Conservation (phyloP, 176 grass and related monocot genomes). For the Raddia distichophylla region DNA sequence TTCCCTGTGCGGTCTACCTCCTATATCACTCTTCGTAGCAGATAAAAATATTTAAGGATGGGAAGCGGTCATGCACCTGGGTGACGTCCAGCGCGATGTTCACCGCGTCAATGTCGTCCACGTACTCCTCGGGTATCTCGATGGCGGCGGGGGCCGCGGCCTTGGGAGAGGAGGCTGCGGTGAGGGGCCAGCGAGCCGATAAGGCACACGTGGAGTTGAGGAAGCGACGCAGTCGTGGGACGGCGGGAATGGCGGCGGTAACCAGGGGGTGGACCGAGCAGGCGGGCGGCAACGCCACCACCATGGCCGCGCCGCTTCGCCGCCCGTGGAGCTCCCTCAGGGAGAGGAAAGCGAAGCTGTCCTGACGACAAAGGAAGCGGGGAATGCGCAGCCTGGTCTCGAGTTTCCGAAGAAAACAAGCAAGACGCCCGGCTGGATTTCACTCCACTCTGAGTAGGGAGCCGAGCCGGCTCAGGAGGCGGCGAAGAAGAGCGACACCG, state of each 20-base stretch:
- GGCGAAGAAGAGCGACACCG: too few relatives aligned
- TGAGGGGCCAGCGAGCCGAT: slow-evolving; percentile 1
- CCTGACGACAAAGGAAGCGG: slow-evolving; percentile 54
- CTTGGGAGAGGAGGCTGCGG: slow-evolving; percentile 37
- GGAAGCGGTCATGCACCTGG: slow-evolving; percentile 52
- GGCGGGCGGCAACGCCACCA: slow-evolving; percentile 62
- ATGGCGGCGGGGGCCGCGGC: slow-evolving; percentile 40
- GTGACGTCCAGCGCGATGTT: slow-evolving; percentile 95
- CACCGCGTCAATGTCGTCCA: slow-evolving; percentile 66
- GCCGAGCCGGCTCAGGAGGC: too few relatives aligned
- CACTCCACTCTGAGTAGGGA: too few relatives aligned
- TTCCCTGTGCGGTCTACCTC: not conserved
- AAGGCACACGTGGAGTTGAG: slow-evolving; percentile 20
- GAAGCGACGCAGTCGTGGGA: not conserved
- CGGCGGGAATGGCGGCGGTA: slow-evolving; percentile 11
- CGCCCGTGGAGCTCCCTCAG: slow-evolving; percentile 32
- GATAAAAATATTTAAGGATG: not conserved
- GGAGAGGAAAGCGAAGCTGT: not conserved
- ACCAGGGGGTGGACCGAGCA: slow-evolving; percentile 45
- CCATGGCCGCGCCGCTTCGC: slow-evolving; percentile 51
- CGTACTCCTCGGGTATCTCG: slow-evolving; percentile 47
- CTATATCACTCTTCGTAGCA: not conserved
- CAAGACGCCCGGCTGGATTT: too few relatives aligned
- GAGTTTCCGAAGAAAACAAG: not conserved
- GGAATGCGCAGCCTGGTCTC: slow-evolving; percentile 8